Base-by-base conservation (phyloP, 116 monocot species). In the Dioscorea cayenensis region DNA sequence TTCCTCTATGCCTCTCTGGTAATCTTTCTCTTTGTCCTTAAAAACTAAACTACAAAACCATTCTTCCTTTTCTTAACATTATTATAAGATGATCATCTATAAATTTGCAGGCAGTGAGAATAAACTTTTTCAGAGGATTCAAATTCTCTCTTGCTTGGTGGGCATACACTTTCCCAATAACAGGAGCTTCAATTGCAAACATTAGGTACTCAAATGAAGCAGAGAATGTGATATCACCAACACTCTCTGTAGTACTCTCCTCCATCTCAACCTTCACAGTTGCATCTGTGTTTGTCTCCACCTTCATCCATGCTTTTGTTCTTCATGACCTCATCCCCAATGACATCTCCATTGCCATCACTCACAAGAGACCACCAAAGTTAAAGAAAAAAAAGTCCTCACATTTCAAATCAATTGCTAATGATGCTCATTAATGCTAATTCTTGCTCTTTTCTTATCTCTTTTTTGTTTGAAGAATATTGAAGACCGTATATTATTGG, bases 111-210 rank as follows among this genome's bases (percentile, higher is more conserved):
- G 92, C 84, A 35, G 92, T 92, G 36, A 70, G 89, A 43, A 77
- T 92, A 22, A 86, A 89, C 66, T 89, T 92, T 63, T 92, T 92
- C 72, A 28, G 86, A 64, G 92, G 92, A 50, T 79, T 92, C 84
- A 84, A 78, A 60, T 90, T 90, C 74, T 90, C 90, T 22, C 72
- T 90, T 6, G 76, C 90, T 21, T 86, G 90, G 90, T 90, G 90
- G 90, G 86, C 86, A 28, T 90, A 90, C 49, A 86, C 90, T 19
- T 86, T 86, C 66, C 90, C 86, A 14, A 90, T 75, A 83, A 84
- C 83, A 2, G 81, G 83, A 1, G 86, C 81, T 19, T 67, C 90
- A 2, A 77, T 84, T 20, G 86, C 90, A 1, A 86, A 86, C 0
- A 81, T 90, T 20, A 60, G 43, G 50, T 86, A 90, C 77, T 68